These are phyloP conservation scores for Xerocomus nothofagi DNA, from an alignment of 1,284 basidiomycete genomes.

Conservation along the genomic window DNA sequence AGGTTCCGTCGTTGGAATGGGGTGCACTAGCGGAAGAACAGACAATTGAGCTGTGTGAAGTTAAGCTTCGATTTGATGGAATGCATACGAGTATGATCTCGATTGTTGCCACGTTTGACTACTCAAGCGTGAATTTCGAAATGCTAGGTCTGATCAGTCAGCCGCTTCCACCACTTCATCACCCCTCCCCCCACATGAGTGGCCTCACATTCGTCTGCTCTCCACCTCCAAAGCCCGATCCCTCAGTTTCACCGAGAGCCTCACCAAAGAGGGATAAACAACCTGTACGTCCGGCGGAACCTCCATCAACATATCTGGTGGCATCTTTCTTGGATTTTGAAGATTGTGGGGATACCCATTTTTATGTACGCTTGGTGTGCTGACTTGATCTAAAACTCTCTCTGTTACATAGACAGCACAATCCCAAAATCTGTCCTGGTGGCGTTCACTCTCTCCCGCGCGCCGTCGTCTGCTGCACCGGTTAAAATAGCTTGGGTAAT, in stretches of 20 bases:
- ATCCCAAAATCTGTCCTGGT: conserved; percentile 49
- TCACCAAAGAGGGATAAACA: conserved; percentile 35
- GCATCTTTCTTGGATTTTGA: conserved; percentile 57
- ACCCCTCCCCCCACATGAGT: conserved; percentile 40
- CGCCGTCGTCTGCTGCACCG: conserved; percentile 16
- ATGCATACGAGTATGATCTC: conserved; percentile 40
- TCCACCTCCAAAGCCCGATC: conserved; percentile 34
- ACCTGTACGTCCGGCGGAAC: conserved; percentile 28
- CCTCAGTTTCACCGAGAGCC: conserved; percentile 28
- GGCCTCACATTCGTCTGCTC: conserved; percentile 48
- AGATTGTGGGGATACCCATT: conserved; percentile 48
- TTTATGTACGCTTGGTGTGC: neutral
- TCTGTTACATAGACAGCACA: conserved; percentile 41
- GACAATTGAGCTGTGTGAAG: conserved; percentile 60
- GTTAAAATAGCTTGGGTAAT: conserved; percentile 36
- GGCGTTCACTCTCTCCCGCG: conserved; percentile 40
- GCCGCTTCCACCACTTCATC: conserved; percentile 46
- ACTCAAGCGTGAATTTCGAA: conserved; percentile 13
- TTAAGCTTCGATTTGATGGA: conserved; percentile 52
- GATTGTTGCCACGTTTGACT: neutral
- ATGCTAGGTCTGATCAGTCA: conserved; percentile 43
- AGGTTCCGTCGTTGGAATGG: conserved; percentile 47
- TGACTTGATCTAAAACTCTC: conserved; percentile 1
- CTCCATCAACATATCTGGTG: conserved; percentile 46
- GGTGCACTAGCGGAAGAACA: conserved; percentile 63